Base-by-base conservation (phyloP, 2,329 filamentous ascomycete genomes). In the Macroventuria anomochaeta region DNA sequence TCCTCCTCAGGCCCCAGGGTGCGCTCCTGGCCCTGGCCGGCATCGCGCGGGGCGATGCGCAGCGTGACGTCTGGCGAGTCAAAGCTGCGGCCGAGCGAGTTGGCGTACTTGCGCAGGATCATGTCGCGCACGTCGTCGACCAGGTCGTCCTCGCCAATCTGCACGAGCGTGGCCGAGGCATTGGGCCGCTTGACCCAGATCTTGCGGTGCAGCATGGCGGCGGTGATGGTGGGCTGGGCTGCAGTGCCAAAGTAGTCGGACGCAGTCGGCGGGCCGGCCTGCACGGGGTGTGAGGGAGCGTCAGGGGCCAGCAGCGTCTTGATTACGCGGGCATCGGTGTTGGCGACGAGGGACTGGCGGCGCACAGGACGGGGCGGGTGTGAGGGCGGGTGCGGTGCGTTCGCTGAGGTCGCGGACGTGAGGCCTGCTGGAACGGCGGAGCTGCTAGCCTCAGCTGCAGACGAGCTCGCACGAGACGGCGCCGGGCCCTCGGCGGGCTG, bases 61-160 rank as follows among this genome's bases (percentile, higher is more conserved):
- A 97, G 81, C 10, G 85, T 87, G 53, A 99, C 84, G 74, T 99
- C 95, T 11, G 95, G 95, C 10, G 95, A 84, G 77, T 99, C 95
- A 74, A 93, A 97, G 46, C 84, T 89, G 64, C 87, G 87, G 43
- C 93, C 93, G 21, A 99, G 81, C 12, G 92, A 96, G 76, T 99
- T 97, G 65, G 87, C 86, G 75, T 97, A 99, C 79, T 97, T 97
- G 68, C 86, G 87, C 64, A 97, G 79, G 52, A 97, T 95, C 81
- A 91, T 86, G 64, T 97, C 95, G 65, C 93, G 89, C 57, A 96
- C 88, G 76, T 97, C 93, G 74, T 99, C 95, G 52, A 97, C 93
- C 65, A 97, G 79, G 70, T 96, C 92, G 67, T 96, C 91, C 68
- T 96, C 90, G 64, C 86, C 83, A 66, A 96, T 89, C 56, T 88